Base-by-base conservation (phyloP, 306 rosid species). In the Cucurbita moschata region DNA sequence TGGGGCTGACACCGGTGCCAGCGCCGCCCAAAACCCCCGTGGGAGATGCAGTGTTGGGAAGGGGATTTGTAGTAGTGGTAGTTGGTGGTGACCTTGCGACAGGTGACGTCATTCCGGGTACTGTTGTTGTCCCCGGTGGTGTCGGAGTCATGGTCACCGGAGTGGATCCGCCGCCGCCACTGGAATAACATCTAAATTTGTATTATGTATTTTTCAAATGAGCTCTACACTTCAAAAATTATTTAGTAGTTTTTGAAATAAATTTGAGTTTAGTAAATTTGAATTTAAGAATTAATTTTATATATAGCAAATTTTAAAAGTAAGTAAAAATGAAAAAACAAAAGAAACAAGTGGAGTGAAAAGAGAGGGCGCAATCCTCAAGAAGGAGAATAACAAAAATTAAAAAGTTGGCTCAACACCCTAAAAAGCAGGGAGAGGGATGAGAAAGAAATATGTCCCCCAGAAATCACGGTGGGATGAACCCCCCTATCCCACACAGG, bases 1-100 rank as follows among this genome's bases (percentile, higher is more conserved):
- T 79, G 50, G 97, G 97, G 39, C 88, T 88, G 77, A 88, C 77
- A 5, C 96, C 91, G 10, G 38, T 79, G 39, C 67, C 88, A 10
- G 85, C 88, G 21, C 96, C 96, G 61, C 97, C 97, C 4, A 88
- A 76, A 50, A 86, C 94, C 18, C 96, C 96, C 15, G 61, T 70
- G 16, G 84, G 88, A 4, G 86, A 77, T 40, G 76, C 37, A 23
- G 78, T 77, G 82, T 82, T 81, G 0, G 88, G 88, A 43, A 81
- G 77, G 0, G 88, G 85, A 23, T 74, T 71, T 68, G 80, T 4
- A 61, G 82, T 72, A 3, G 84, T 58, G 60, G 59, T 71, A 6
- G 57, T 69, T 4, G 73, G 56, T 23, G 58, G 58, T 30, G 73
- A n/a, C 7, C 43, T 68, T 4, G 39, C 14, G 42, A 26, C 42